Percentiles rank a stretch among this genome's conserved stretches.
phyloP scores from a whole-genome alignment of 1,139 yeast species.

The Hyphopichia fennica region DNA sequence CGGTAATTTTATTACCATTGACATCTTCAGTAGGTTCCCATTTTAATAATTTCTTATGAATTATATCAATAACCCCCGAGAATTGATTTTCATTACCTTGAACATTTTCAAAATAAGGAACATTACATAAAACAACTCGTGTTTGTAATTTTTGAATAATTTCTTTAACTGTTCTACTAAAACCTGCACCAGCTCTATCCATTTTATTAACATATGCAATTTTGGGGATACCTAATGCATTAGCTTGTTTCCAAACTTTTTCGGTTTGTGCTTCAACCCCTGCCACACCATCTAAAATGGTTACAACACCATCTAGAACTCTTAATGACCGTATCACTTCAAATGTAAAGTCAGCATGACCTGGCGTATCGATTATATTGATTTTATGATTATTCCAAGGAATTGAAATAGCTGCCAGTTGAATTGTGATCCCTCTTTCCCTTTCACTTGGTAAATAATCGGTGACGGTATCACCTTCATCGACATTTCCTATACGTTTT shows the following conservation, averaged over 20 bases:
- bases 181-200: constrained; percentile 97
- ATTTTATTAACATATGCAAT: constrained; percentile 85
- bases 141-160: constrained; percentile 77
- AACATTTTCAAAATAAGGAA: constrained; percentile 65
- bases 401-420: constrained; percentile 91
- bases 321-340: constrained; percentile 89
- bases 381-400: constrained; percentile 80
- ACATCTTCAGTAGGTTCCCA: constrained; percentile 55
- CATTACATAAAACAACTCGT: constrained; percentile 67
- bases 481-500: constrained; percentile 84
- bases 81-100: constrained; percentile 48
- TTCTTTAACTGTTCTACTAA: constrained; percentile 84
- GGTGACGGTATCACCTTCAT: constrained; percentile 94
- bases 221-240: constrained; percentile 64
- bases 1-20: constrained; percentile 58
- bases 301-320: constrained; percentile 91
- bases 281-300: constrained; percentile 91
- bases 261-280: constrained; percentile 99
- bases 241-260: constrained; percentile 92
- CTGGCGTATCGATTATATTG: constrained; percentile 94
- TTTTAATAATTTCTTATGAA: constrained; percentile 61
- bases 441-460: constrained; percentile 90
- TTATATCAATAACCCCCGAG: constrained; percentile 80
- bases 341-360: constrained; percentile 96
- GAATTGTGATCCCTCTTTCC: constrained; percentile 92